Percentiles rank a stretch among this genome's conserved stretches.
Evolutionary conservation across 202 grass and related monocot species (phyloP).

Genomic region (Setaria italica): DNA sequence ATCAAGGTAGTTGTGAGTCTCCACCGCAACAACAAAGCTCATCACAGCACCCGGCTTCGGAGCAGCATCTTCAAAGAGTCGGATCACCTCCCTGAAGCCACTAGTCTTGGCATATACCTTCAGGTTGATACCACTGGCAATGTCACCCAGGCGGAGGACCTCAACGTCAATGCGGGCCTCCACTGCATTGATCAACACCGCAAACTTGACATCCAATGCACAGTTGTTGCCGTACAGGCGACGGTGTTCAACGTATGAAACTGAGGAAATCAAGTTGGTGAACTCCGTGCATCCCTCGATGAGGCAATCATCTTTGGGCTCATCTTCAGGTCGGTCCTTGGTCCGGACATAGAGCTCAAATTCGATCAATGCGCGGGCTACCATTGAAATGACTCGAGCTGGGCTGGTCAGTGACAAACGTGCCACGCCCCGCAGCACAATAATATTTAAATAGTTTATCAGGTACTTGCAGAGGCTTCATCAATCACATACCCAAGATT

Average conservation of each 20-base stretch:
- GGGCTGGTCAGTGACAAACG: too few species aligned
- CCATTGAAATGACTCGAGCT: constrained; percentile 17
- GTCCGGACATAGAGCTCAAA: background rate
- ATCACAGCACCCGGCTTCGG: background rate
- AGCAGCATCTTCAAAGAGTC: background rate
- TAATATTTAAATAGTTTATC: background rate
- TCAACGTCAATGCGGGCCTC: constrained; percentile 17
- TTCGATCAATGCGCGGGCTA: constrained; percentile 9
- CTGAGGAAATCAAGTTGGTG: background rate
- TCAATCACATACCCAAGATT: background rate
- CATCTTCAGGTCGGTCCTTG: background rate
- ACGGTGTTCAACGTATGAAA: background rate
- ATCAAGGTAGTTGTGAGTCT: background rate
- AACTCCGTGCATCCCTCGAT: constrained; percentile 45
- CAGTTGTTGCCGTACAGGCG: constrained; percentile 20
- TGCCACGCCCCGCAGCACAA: too few species aligned
- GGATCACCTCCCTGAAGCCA: background rate
- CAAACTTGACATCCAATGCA: constrained; percentile 31
- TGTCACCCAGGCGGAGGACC: background rate
- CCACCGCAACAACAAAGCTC: constrained; percentile 9
- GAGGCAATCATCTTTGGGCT: background rate
- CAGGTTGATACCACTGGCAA: background rate
- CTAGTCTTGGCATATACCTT: constrained; percentile 39
- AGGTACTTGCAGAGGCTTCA: background rate
- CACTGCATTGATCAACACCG: constrained; percentile 2